Evolutionary conservation across 2,329 filamentous ascomycete genomes (phyloP), one percentile per base, ranked within the genome.

Genomic region (Pseudocercospora musae): DNA sequence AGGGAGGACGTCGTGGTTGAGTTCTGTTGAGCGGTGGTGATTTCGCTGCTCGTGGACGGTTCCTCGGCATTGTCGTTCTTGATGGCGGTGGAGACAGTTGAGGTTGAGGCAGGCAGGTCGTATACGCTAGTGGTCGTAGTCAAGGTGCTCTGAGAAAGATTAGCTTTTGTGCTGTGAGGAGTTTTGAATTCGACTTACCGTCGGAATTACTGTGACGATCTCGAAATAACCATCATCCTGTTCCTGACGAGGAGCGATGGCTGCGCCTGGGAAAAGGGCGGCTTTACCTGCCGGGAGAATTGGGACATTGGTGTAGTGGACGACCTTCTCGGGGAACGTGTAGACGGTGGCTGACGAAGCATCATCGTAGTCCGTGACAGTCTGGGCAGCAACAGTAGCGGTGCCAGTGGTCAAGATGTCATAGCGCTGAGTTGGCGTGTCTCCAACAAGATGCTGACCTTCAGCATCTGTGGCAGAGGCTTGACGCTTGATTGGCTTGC

Each of bases 331-430:
- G 8, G 37, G 37, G 37, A 40, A 40, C 37, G 37, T 40, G 37
- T 57, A 57, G 55, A 31, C 9, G 37, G n/a, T 48, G 37, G 27
- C 20, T 13, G 42, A 40, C 5, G 10, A n/a, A 40, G 15, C 37
- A 40, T 54, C 52, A 10, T 54, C 52, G 29, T 40, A 40, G 15
- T 57, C 55, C 10, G 55, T 48, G 21, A 57, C 15, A 2, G 55
- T 57, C 23, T 29, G 23, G 29, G 55, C 55, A 29, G 37, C 23
- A 48, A 57, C 33, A 15, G 23, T 21, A 21, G 27, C 37, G 40
- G 55, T 57, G 3, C 40, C 55, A 18, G 55, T 57, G 11, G 55
- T 57, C 21, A 48, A 21, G 40, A 57, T 57, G 55, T 57, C 23
- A 21, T 27, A 21, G 37, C 15, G 37, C 42, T 29, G 18, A 29